phyloP scores from a whole-genome alignment of 2,329 filamentous ascomycete species.

The Teratosphaeria zuluensis region DNA sequence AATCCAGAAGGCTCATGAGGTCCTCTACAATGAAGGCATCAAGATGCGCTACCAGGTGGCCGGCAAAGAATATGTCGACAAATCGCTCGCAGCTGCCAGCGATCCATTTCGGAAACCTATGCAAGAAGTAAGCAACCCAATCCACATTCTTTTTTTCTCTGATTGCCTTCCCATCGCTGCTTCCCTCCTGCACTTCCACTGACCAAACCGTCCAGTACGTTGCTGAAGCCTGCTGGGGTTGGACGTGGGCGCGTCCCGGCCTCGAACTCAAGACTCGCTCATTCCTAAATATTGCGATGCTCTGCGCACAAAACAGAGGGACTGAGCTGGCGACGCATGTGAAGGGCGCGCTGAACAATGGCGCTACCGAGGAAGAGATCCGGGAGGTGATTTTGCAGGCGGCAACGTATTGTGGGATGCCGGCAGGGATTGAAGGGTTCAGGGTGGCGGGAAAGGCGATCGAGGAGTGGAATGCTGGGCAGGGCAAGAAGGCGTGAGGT shows the following conservation, averaged over 20 bases:
- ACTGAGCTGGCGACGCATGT: constrained; percentile 53
- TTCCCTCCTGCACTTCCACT: background rate
- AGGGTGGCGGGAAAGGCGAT: constrained; percentile 42
- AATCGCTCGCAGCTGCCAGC: constrained; percentile 45
- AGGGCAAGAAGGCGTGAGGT: constrained; percentile 21
- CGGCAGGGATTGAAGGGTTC: constrained; percentile 46
- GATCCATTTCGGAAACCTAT: constrained; percentile 51
- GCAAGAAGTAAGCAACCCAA: constrained; percentile 41
- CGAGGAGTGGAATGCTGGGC: constrained; percentile 37
- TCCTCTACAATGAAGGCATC: constrained; percentile 52
- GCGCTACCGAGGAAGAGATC: constrained; percentile 52
- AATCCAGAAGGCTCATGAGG: constrained; percentile 36
- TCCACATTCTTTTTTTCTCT: too few species aligned
- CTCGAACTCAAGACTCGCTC: constrained; percentile 52
- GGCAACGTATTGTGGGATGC: constrained; percentile 45
- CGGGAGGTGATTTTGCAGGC: constrained; percentile 47
- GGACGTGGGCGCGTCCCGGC: constrained; percentile 54
- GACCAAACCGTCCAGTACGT: constrained; percentile 28
- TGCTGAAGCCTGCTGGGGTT: constrained; percentile 56
- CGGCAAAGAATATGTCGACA: constrained; percentile 52
- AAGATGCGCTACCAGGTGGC: constrained; percentile 51
- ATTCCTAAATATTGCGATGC: constrained; percentile 56
- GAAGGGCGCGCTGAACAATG: constrained; percentile 55
- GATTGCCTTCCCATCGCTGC: background rate
- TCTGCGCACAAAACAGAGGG: constrained; percentile 51